Conservation (phyloP, 129 eudicot genomes). For the Artemisia tridentata region DNA sequence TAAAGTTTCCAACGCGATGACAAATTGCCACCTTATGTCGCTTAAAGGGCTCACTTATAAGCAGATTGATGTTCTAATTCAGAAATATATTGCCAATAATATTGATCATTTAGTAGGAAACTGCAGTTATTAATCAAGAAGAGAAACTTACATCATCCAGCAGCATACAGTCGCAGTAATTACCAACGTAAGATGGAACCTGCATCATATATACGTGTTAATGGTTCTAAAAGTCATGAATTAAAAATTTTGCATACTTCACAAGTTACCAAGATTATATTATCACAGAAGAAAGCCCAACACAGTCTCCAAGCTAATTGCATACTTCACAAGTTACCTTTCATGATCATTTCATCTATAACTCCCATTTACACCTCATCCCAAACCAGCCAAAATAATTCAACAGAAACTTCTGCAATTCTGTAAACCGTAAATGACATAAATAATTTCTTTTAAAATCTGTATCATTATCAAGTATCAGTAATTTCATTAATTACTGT, state of each 20-base stretch:
- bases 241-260: too few relatives aligned
- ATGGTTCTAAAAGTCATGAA: not conserved
- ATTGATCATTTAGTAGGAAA: not conserved
- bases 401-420: too few relatives aligned
- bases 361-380: too few relatives aligned
- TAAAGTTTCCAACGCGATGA: not conserved
- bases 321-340: too few relatives aligned
- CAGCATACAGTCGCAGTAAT: slow-evolving; percentile 83
- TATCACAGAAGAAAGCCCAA: too few relatives aligned
- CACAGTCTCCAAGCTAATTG: not conserved
- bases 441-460: too few relatives aligned
- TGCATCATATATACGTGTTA: slow-evolving; percentile 33
- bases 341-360: too few relatives aligned
- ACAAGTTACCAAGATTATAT: too few relatives aligned
- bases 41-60: slow-evolving; percentile 2
- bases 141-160: slow-evolving; percentile 89
- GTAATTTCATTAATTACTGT: too few relatives aligned
- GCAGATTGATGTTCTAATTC: slow-evolving; percentile 14
- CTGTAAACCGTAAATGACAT: too few relatives aligned
- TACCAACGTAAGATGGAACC: slow-evolving; percentile 75
- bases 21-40: not conserved
- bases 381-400: too few relatives aligned
- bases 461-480: too few relatives aligned
- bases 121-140: not conserved
- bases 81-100: not conserved